Base-by-base conservation (phyloP, 805 yeast genomes). In the Saturnispora hagleri region DNA sequence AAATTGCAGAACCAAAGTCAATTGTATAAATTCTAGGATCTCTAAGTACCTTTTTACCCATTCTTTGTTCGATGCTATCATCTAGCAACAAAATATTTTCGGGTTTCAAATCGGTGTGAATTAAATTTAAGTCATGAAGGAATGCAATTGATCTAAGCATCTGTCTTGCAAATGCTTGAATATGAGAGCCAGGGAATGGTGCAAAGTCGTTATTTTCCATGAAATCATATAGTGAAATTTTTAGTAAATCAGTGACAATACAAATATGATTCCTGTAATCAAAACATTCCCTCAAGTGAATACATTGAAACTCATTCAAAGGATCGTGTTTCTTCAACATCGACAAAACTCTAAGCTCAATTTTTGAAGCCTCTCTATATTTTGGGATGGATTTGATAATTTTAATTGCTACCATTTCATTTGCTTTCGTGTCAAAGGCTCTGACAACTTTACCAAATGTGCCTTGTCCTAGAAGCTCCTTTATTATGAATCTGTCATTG, bases 1-100 rank as follows among this genome's bases (percentile, higher is more conserved):
- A 93, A 4, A 95, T 82, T 0, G 99, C 97, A 40, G 93, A 82
- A n/a, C 99, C 99, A 68, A 93, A 93, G 69, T 93, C 99, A 55
- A 93, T 93, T 27, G 91, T 79, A 64, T 88, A 89, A 51, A 93
- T 87, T 55, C 80, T 76, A 1, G 98, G 95, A 63, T 86, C 82
- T 46, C 75, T 76, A 56, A 93, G 74, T 9, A 88, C 73, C 33
- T 68, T 64, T 24, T 59, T 55, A 49, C 69, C 61, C 43, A 65
- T 68, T 58, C 73, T 73, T 46, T 73, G 68, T 13, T 57, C 59
- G 52, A 63, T 78, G 1, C 76, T 66, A 59, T 74, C 80, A 59
- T 81, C 79, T 52, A 79, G 77, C 34, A 89, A 71, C 34, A 93
- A 68, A 43, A 93, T 86, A 65, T 93, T 93, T 67, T 93, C 99